phyloP scores from a whole-genome alignment of 2,329 filamentous ascomycete genomes.

The Raffaelea albimanens region DNA sequence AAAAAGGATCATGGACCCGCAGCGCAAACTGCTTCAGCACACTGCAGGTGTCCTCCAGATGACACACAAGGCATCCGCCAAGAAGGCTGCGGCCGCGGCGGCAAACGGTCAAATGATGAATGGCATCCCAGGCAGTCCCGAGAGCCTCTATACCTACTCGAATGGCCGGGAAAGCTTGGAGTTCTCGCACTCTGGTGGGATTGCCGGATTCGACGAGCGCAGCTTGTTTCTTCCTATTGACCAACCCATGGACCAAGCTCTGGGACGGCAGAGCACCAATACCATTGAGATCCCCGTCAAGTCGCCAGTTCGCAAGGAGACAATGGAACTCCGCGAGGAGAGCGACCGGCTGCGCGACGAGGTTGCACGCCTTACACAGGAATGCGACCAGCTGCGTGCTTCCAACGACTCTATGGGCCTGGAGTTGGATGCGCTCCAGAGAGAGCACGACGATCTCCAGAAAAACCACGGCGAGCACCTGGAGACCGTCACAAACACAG shows the following conservation, averaged over 20 bases:
- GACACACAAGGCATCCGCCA: conserved; percentile 65
- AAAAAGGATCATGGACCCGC: conserved; percentile 63
- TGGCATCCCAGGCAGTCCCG: conserved; percentile 63
- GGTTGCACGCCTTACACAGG: conserved; percentile 18
- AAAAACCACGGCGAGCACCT: conserved; percentile 21
- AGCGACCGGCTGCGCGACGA: conserved; percentile 20
- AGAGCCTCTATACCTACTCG: conserved; percentile 64
- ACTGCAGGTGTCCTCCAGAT: conserved; percentile 88
- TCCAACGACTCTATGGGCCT: conserved; percentile 23
- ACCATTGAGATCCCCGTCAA: conserved; percentile 49
- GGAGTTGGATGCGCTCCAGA: conserved; percentile 27
- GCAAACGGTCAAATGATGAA: conserved; percentile 33
- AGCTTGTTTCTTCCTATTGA: conserved; percentile 64
- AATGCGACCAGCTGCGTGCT: conserved; percentile 21
- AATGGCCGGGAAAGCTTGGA: conserved; percentile 52
- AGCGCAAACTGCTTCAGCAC: conserved; percentile 72
- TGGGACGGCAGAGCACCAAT: conserved; percentile 18
- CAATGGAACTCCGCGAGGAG: conserved; percentile 39
- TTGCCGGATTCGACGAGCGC: conserved; percentile 65
- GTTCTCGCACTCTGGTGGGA: conserved; percentile 36
- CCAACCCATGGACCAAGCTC: conserved; percentile 40
- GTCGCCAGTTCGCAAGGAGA: conserved; percentile 45
- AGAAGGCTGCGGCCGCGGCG: conserved; percentile 22
- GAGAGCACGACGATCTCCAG: conserved; percentile 14
- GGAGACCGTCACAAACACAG: conserved; percentile 50